Conservation (phyloP, 2,329 filamentous ascomycete species). For the Phyllosticta citriasiana region DNA sequence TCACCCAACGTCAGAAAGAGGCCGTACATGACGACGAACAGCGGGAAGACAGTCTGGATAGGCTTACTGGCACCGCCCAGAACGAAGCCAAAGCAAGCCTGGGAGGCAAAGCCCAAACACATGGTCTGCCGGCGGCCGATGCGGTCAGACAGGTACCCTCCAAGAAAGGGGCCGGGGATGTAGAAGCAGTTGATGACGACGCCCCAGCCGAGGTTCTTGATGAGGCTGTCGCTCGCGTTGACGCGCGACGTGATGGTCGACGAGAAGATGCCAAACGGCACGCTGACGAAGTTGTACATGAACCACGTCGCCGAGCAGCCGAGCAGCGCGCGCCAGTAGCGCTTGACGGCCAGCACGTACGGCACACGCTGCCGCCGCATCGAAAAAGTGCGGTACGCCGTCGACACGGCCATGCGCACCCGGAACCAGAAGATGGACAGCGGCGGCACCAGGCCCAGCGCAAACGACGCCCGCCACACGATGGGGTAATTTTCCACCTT, state of each 20-base stretch:
- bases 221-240: slow-evolving; percentile 15
- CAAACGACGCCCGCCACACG: slow-evolving; percentile 44
- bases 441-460: slow-evolving; percentile 40
- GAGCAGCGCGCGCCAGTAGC: slow-evolving; percentile 41
- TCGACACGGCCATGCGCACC: slow-evolving; percentile 42
- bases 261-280: slow-evolving; percentile 47
- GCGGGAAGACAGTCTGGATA: slow-evolving; percentile 21
- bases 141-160: slow-evolving; percentile 19
- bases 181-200: slow-evolving; percentile 20
- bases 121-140: slow-evolving; percentile 19
- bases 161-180: slow-evolving; percentile 19
- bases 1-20: slow-evolving; percentile 21
- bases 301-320: slow-evolving; percentile 44
- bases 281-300: slow-evolving; percentile 45
- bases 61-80: slow-evolving; percentile 17
- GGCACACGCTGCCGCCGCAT: slow-evolving; percentile 33
- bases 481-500: slow-evolving; percentile 29
- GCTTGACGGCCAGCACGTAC: slow-evolving; percentile 38
- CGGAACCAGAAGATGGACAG: slow-evolving; percentile 45
- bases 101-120: slow-evolving; percentile 17
- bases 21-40: slow-evolving; percentile 22
- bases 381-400: slow-evolving; percentile 38
- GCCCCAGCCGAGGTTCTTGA: slow-evolving; percentile 19
- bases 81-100: slow-evolving; percentile 19
- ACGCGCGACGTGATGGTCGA: slow-evolving; percentile 36